Evolutionary conservation across 208 protist genomes (phyloP).

Genomic region (Phytomonas serpens): DNA sequence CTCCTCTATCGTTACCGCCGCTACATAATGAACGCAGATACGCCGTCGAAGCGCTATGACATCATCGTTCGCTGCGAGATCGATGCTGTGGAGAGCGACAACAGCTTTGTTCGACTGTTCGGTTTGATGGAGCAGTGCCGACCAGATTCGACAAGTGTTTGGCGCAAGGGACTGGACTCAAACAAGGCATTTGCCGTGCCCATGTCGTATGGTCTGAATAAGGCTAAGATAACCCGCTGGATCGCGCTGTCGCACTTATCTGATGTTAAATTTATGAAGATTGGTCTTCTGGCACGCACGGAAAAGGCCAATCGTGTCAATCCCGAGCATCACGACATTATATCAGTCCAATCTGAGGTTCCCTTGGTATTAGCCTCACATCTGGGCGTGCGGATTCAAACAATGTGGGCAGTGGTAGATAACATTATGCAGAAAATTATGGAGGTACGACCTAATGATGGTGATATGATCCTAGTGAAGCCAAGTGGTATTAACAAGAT

Average conservation of each 20-base stretch:
- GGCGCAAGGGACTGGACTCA: constrained; percentile 42
- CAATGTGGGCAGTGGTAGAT: constrained; percentile 81
- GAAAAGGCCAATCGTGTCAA: constrained; percentile 25
- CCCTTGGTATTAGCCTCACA: constrained; percentile 43
- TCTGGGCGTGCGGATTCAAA: constrained; percentile 49
- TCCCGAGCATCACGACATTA: constrained; percentile 45
- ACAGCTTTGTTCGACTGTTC: constrained; percentile 55
- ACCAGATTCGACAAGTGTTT: constrained; percentile 30
- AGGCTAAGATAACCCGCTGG: constrained; percentile 81
- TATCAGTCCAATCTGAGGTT: constrained; percentile 50
- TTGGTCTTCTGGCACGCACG: constrained; percentile 69
- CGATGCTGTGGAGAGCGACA: constrained; percentile 52
- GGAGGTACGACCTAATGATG: constrained; percentile 28
- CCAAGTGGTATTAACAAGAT: constrained; percentile 36
- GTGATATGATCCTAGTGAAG: constrained; percentile 54
- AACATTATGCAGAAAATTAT: constrained; percentile 56
- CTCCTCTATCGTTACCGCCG: constrained; percentile 82
- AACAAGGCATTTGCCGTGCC: constrained; percentile 42
- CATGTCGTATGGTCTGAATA: constrained; percentile 53
- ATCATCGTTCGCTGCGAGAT: constrained; percentile 83
- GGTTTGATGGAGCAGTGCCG: constrained; percentile 70
- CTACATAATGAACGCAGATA: constrained; percentile 63
- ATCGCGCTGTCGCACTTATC: constrained; percentile 73
- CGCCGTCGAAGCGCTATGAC: constrained; percentile 60
- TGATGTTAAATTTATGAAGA: constrained; percentile 61